Base-by-base conservation (phyloP, 2,329 filamentous ascomycete species). In the Sclerotiophoma versabilis region DNA sequence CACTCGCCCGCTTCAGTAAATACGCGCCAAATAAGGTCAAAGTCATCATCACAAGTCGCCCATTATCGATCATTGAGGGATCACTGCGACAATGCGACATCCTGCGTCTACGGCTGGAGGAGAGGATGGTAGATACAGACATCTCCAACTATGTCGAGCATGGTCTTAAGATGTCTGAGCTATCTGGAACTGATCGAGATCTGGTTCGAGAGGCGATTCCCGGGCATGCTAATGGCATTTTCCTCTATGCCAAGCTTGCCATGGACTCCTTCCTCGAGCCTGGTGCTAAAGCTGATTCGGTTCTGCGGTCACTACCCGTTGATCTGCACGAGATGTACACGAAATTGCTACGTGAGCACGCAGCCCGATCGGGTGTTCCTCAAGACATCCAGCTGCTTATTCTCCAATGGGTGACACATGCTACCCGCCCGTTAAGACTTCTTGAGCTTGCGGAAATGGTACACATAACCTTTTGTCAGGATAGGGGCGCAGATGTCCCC, bases 11-110 rank as follows among this genome's bases (percentile, higher is more conserved):
- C 0, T 63, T 81, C 0, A 75, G 72, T 0, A 55, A 65, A 5
- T 67, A 63, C 59, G 57, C 54, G 2, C 71, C 76, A 1, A 45
- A 39, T 0, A 64, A 58, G 6, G 63, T 79, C 53, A 82, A 81
- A 49, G 56, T 81, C 0, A 22, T 80, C 0, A 68, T 80, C 4
- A 81, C 80, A 0, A 80, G 78, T 54, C 76, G 80, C 0, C 77
- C 76, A 1, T 59, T 72, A 2, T 59, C 66, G 4, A 48, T 51
- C 6, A 51, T 77, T 9, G 73, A 80, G 53, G 37, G 25, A 0
- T 54, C 61, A 1, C 60, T 81, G 6, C 66, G 69, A 25, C 49
- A 60, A 4, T 25, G 58, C 0, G 49, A 51, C 4, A 54, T 67
- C n/a, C 39, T 74, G 10, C 57, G 74, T 1, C 58, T 82, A n/a